Evolutionary conservation across 208 protist genomes (phyloP).

Genomic region (Trypanosoma vivax): DNA sequence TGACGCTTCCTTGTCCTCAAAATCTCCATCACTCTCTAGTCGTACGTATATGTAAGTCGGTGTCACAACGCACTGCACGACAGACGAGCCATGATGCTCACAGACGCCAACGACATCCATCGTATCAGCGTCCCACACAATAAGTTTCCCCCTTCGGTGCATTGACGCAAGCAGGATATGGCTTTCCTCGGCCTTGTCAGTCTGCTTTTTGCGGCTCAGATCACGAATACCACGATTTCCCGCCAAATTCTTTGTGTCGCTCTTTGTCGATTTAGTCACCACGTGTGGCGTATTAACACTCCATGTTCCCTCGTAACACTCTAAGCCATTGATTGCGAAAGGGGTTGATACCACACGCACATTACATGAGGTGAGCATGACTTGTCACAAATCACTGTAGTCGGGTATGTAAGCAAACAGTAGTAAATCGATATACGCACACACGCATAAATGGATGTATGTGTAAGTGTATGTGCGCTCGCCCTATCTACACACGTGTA

Average conservation of each 20-base stretch:
- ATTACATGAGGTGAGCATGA: conserved; percentile 14
- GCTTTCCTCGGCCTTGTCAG: background rate
- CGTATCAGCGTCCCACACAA: conserved; percentile 55
- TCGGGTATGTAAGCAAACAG: too few relatives aligned
- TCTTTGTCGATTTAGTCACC: background rate
- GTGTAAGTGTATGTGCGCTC: too few relatives aligned
- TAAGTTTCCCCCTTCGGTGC: conserved; percentile 59
- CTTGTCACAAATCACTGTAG: background rate
- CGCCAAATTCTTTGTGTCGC: too few relatives aligned
- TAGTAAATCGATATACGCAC: too few relatives aligned
- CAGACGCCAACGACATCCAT: conserved; percentile 34
- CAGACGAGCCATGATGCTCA: conserved; percentile 33
- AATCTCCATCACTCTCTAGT: conserved; percentile 32
- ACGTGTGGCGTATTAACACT: background rate
- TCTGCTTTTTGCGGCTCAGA: conserved; percentile 8
- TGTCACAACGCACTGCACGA: conserved; percentile 53
- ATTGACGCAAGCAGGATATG: conserved; percentile 31
- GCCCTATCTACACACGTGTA: too few relatives aligned
- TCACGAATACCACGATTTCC: conserved; percentile 21
- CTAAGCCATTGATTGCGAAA: conserved; percentile 51
- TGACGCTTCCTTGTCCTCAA: conserved; percentile 36
- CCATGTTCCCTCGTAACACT: conserved; percentile 25
- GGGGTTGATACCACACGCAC: conserved; percentile 50
- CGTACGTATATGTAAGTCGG: conserved; percentile 40
- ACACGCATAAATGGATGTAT: too few relatives aligned